Percentiles rank a stretch among this genome's conserved stretches.
Conservation (phyloP, 805 yeast species). For the Ogataea henricii region DNA sequence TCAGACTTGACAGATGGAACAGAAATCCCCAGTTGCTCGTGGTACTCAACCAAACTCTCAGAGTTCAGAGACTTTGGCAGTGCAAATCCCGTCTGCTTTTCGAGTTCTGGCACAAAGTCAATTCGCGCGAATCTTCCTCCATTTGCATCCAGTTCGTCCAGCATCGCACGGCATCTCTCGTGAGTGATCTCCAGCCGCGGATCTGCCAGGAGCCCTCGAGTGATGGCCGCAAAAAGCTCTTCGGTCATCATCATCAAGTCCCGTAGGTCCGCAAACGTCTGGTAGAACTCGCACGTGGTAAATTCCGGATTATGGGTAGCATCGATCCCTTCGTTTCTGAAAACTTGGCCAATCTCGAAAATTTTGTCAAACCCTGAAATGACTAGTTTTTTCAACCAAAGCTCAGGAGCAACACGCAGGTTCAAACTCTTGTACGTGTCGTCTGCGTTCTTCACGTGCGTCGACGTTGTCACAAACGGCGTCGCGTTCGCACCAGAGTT, state of each 20-base stretch:
- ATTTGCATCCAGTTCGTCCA: slow-evolving; percentile 17
- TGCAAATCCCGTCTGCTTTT: slow-evolving; percentile 46
- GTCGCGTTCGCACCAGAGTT: slow-evolving; percentile 87
- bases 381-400: slow-evolving; percentile 85
- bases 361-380: slow-evolving; percentile 85
- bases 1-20: slow-evolving; percentile 47
- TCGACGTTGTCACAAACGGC: slow-evolving; percentile 66
- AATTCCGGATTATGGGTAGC: slow-evolving; percentile 94
- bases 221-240: slow-evolving; percentile 48
- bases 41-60: slow-evolving; percentile 44
- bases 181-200: slow-evolving; percentile 24
- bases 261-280: slow-evolving; percentile 63
- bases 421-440: slow-evolving; percentile 42
- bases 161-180: slow-evolving; percentile 23
- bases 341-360: slow-evolving; percentile 82
- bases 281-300: slow-evolving; percentile 87
- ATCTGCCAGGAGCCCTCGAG: slow-evolving; percentile 33
- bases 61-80: slow-evolving; percentile 50
- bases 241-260: slow-evolving; percentile 70
- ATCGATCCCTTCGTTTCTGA: slow-evolving; percentile 93
- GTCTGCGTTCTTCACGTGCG: slow-evolving; percentile 36
- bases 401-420: slow-evolving; percentile 89
- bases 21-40: slow-evolving; percentile 36
- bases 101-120: slow-evolving; percentile 71
- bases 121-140: slow-evolving; percentile 41